Evolutionary conservation across 306 rosid genomes (phyloP), one percentile per base, ranked within the genome.

Genomic region (Cicer judaicum): DNA sequence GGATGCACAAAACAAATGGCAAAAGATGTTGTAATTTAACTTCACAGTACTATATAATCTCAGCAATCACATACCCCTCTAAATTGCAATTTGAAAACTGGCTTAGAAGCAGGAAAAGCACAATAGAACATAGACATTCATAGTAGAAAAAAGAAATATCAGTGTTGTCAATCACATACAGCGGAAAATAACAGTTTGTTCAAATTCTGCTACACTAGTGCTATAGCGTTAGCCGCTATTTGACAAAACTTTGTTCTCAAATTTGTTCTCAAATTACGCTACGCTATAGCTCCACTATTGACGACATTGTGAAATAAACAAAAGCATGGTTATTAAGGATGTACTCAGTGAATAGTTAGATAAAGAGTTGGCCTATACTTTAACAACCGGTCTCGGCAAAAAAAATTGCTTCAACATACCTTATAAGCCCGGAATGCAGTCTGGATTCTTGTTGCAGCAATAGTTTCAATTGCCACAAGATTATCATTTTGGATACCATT

Each of bases 361-460:
- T n/a, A 53, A 56, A 53, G 54, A 79, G 56, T 64, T 56, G 48
- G 56, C 77, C 1, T 13, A 34, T 72, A 19, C 16, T 74, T 53
- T 34, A 73, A 36, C 43, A 50, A 78, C 15, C 68, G 54, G 6
- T 67, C 11, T 29, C 34, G 5, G 15, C 68, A 79, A 34, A 77
- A 47, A 81, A 19, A 75, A 47, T 54, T 40, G 71, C 81, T 47
- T 68, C 15, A 66, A 55, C 83, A 34, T 73, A 94, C 99, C 85
- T 70, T 55, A 78, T 92, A 84, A 50, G 93, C 99, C 7, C 97
- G 97, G 76, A 92, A 90, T 72, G 92, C 93, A 14, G 96, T 90
- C 73, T 94, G 99, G 82, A 94, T 94, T 81, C 83, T 86, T 74
- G 81, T 92, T 66, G 99, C 99, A 53, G 99, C 95, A 54, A 78